Base-by-base conservation (phyloP, 495 filamentous ascomycete species). In the Penicillium coprophilum region DNA sequence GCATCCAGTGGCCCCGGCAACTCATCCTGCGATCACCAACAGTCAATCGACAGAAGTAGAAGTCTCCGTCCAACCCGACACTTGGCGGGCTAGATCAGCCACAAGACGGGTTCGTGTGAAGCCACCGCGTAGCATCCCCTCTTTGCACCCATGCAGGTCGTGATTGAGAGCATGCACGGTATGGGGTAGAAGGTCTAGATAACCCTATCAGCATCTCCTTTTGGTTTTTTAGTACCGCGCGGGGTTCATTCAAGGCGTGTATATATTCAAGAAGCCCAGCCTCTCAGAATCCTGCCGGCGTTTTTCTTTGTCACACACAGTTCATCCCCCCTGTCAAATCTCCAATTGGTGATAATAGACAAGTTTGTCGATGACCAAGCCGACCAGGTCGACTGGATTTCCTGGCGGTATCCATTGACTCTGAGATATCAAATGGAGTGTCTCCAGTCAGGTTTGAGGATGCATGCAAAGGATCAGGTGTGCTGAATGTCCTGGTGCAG, bases 11-110 rank as follows among this genome's bases (percentile, higher is more conserved):
- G 48, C 45, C 45, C 56, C 50, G 43, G 40, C 53, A 60, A 45
- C 17, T 50, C 49, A 32, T 55, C 34, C 61, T 44, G 50, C 46
- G 51, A 46, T 23, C 30, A 58, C 30, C 31, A 41, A 19, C 34
- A 30, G 44, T 34, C 39, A 48, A 39, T 19, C 40, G 48, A 53
- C 50, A 55, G 50, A 54, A 40, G 39, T 45, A 57, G 47, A 28
- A 38, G 40, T 34, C 47, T 57, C 62, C 56, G 61, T 62, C 54
- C 53, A 62, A 62, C 59, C 64, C 61, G 64, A 66, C 56, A 55
- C 60, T 61, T 61, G 55, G 58, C 61, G 56, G 61, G 50, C 60
- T 66, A 66, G 50, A 46, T 63, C 62, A 65, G 62, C 65, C 63
- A 65, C 65, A 62, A 36, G 47, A 54, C 28, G 38, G 54, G 59